Evolutionary conservation across 2,329 filamentous ascomycete species (phyloP).

Genomic region (Chaetothyriales sp.): DNA sequence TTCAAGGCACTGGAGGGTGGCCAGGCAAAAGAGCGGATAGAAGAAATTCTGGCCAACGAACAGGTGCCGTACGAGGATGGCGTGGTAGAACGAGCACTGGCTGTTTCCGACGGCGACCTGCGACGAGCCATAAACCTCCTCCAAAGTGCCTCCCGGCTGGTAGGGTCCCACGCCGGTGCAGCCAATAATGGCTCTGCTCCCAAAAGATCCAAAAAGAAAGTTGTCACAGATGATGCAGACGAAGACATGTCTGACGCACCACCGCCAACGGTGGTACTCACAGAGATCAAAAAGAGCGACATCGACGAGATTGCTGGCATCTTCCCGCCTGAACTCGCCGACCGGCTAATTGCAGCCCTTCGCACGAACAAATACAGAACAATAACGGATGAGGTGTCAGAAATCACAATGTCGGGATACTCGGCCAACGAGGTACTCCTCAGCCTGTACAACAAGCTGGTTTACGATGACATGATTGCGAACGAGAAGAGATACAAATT

Average conservation of each 20-base stretch:
- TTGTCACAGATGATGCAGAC: slow-evolving; percentile 37
- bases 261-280: neutral
- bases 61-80: slow-evolving; percentile 61
- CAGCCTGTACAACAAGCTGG: slow-evolving; percentile 70
- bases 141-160: slow-evolving; percentile 81
- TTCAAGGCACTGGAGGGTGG: slow-evolving; percentile 90
- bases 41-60: slow-evolving; percentile 69
- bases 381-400: slow-evolving; percentile 66
- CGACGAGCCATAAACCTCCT: slow-evolving; percentile 91
- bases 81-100: slow-evolving; percentile 68
- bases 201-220: slow-evolving; percentile 30
- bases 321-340: slow-evolving; percentile 62
- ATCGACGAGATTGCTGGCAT: slow-evolving; percentile 95
- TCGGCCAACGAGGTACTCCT: slow-evolving; percentile 76
- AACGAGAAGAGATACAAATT: slow-evolving; percentile 85
- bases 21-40: slow-evolving; percentile 63
- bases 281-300: slow-evolving; percentile 56
- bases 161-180: slow-evolving; percentile 44
- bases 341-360: slow-evolving; percentile 40
- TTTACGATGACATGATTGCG: slow-evolving; percentile 69
- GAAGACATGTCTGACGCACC: slow-evolving; percentile 48
- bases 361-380: slow-evolving; percentile 55
- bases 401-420: slow-evolving; percentile 93
- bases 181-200: slow-evolving; percentile 26
- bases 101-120: slow-evolving; percentile 83